Conservation (phyloP, 176 grass and related monocot genomes). For the Luzula sylvatica region DNA sequence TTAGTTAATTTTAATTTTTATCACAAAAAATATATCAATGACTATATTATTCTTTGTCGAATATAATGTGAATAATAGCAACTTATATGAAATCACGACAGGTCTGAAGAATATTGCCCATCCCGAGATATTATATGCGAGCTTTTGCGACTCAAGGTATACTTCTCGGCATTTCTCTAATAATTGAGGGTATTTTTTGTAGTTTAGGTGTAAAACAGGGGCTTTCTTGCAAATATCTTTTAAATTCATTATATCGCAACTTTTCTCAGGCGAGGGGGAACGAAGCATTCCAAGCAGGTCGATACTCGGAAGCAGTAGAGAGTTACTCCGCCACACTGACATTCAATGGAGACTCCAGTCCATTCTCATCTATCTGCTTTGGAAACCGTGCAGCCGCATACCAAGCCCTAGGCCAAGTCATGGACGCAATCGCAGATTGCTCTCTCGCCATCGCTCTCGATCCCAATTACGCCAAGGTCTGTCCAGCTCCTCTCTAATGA, state of each 20-base stretch:
- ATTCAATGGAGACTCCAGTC: constrained; percentile 56
- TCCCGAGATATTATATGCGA: constrained; percentile 38
- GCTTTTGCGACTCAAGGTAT: constrained; percentile 84
- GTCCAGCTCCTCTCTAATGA: background rate
- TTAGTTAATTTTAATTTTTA: constrained; percentile 4
- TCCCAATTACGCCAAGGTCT: constrained; percentile 81
- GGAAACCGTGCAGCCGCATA: constrained; percentile 91
- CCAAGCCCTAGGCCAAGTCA: constrained; percentile 87
- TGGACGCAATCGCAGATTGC: constrained; percentile 96
- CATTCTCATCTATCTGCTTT: constrained; percentile 82
- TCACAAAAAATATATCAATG: background rate
- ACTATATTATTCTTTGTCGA: background rate
- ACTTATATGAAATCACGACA: constrained; percentile 20
- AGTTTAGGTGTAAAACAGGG: background rate
- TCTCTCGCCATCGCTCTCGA: constrained; percentile 92
- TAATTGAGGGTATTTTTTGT: background rate
- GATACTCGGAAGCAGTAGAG: constrained; percentile 71
- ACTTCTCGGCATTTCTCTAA: constrained; percentile 12
- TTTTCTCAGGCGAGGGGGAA: constrained; percentile 73
- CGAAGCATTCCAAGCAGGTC: constrained; percentile 71
- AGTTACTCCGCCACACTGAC: constrained; percentile 72
- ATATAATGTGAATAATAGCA: background rate
- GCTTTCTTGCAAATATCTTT: constrained; percentile 1
- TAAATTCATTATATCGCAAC: constrained; percentile 1
- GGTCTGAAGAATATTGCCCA: constrained; percentile 37